Evolutionary conservation across 768 basidiomycete species (phyloP), one percentile per base, ranked within the genome.

Genomic region (Stropharia rugosoannulata): DNA sequence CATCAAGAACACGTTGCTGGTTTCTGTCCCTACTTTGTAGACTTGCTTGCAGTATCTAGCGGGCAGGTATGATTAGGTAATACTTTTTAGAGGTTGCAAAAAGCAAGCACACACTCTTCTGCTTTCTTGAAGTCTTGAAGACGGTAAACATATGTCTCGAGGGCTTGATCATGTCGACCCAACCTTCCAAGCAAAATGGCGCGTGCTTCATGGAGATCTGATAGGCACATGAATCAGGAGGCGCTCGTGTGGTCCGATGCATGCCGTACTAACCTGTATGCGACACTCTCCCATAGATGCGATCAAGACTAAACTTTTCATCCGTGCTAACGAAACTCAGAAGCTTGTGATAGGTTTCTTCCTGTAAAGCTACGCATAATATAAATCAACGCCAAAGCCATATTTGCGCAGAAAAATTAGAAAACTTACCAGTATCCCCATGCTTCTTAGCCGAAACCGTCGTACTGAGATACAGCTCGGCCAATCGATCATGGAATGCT

Each of bases 71-170:
- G 16, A 16, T 27, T 36, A 35, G 16, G 45, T 32, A 19, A 25
- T 29, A 7, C 22, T 16, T 13, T 4, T 27, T 12, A 36, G 38
- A 15, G 15, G 5, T 18, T 22, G n/a, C 11, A 32, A 16, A 44
- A 41, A 1, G 19, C 22, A 22, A 22, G 12, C 12, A 54, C 87
- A 59, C 63, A 95, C 93, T 90, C 85, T 75, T 98, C 97, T 0
- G 97, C 97, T 59, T 93, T 93, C 25, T 72, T 58, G 67, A 88
- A 93, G 65, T 95, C 89, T 38, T 86, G 81, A 32, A 98, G 76
- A 36, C 86, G 84, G 66, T 98, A 89, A 5, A 95, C 94, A 67
- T 98, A 99, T 12, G 96, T 81, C 65, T 95, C 93, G n/a, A 98
- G 81, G 0, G 96, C 95, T 58, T 88, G 92, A 58, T 97, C 93